These are phyloP conservation scores for Ogataea saltuana DNA, from an alignment of 805 yeast species.

Conservation along the genomic window DNA sequence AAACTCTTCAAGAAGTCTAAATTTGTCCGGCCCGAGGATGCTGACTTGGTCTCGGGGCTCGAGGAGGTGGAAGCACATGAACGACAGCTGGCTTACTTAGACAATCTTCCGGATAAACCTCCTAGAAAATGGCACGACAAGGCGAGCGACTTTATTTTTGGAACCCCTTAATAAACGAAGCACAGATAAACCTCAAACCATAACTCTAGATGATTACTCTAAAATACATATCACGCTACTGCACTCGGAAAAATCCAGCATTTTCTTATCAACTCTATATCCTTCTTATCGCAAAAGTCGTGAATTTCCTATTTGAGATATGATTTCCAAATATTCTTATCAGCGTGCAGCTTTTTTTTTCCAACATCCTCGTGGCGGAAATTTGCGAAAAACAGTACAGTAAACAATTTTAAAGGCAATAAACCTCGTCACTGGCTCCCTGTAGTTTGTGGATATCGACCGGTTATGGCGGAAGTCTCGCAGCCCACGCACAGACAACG, in stretches of 20 bases:
- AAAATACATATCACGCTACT: too few relatives aligned
- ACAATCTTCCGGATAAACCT: conserved; percentile 9
- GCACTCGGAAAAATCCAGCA: too few relatives aligned
- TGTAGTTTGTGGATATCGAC: too few relatives aligned
- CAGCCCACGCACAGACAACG: neutral
- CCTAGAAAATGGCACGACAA: conserved; percentile 18
- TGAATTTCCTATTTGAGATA: neutral
- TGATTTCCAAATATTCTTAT: neutral
- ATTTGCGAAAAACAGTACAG: too few relatives aligned
- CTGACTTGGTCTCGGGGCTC: conserved; percentile 55
- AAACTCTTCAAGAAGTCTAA: conserved; percentile 52
- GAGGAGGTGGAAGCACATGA: conserved; percentile 64
- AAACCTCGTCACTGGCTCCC: too few relatives aligned
- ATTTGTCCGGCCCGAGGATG: conserved; percentile 45
- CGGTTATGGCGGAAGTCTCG: neutral
- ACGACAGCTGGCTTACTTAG: conserved; percentile 19
- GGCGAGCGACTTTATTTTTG: conserved; percentile 17
- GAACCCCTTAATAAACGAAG: too few relatives aligned
- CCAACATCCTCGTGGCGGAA: too few relatives aligned
- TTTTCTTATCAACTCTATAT: neutral
- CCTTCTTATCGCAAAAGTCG: conserved; percentile 3
- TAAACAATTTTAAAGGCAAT: too few relatives aligned
- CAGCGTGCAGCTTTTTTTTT: conserved; percentile 1
- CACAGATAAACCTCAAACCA: too few relatives aligned
- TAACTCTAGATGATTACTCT: too few relatives aligned